Evolutionary conservation across 2,329 filamentous ascomycete genomes (phyloP).

Genomic region (Monilinia laxa): DNA sequence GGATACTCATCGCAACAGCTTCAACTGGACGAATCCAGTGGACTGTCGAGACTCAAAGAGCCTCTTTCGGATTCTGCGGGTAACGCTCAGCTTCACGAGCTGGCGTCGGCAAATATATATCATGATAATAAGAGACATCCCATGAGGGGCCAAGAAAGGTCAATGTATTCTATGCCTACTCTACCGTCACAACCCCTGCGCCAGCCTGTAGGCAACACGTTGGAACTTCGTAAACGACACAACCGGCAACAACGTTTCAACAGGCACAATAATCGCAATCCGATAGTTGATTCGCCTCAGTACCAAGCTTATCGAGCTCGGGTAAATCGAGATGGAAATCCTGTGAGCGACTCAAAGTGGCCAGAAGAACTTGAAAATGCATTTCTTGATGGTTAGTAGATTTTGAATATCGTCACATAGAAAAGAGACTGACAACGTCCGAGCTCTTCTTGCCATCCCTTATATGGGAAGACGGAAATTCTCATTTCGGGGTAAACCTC

Average conservation of each 20-base stretch:
- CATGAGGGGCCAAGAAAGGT: conserved; percentile 28
- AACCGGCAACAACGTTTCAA: conserved; percentile 36
- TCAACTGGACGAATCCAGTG: conserved; percentile 31
- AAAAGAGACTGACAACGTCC: not conserved
- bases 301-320: conserved; percentile 66
- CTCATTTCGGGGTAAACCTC: conserved; percentile 61
- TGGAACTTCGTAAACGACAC: conserved; percentile 40
- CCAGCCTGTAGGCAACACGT: conserved; percentile 28
- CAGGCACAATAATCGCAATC: conserved; percentile 48
- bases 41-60: conserved; percentile 30
- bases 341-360: conserved; percentile 62
- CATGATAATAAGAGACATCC: conserved; percentile 37
- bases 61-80: conserved; percentile 38
- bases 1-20: conserved; percentile 30
- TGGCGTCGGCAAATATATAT: conserved; percentile 33
- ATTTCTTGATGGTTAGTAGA: conserved; percentile 62
- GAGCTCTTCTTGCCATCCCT: conserved; percentile 64
- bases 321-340: conserved; percentile 60
- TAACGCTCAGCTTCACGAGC: conserved; percentile 36
- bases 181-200: conserved; percentile 35
- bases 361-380: conserved; percentile 62
- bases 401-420: not conserved
- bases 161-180: conserved; percentile 35
- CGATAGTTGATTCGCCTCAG: conserved; percentile 60
- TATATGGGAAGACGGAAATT: conserved; percentile 67